phyloP scores from a whole-genome alignment of 2,329 filamentous ascomycete genomes.

The Knoxdaviesia proteae region DNA sequence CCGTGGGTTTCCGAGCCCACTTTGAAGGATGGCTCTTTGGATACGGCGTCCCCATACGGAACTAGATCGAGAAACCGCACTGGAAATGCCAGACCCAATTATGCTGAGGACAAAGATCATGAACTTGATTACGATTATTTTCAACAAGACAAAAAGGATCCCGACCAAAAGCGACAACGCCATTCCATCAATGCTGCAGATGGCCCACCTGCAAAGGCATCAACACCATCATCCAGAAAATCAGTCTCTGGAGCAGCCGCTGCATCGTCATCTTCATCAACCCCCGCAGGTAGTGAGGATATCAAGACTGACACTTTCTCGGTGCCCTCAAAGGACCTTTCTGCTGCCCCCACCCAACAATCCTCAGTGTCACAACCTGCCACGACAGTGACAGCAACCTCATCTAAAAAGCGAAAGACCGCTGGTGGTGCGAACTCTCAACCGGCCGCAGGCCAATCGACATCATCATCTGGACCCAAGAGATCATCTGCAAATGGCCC shows the following conservation, averaged over 20 bases:
- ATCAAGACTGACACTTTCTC: too few relatives aligned
- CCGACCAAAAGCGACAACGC: conserved; percentile 13
- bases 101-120: conserved; percentile 81
- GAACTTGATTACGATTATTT: conserved; percentile 71
- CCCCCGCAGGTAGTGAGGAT: too few relatives aligned
- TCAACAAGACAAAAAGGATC: conserved; percentile 31
- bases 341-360: not conserved
- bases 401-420: conserved; percentile 72
- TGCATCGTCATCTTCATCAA: too few relatives aligned
- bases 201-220: too few relatives aligned
- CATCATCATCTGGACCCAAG: not conserved
- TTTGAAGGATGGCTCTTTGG: conserved; percentile 25
- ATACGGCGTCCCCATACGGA: conserved; percentile 54
- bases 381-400: not conserved
- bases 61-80: conserved; percentile 83
- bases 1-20: conserved; percentile 18
- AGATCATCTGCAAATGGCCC: not conserved
- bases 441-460: conserved; percentile 1
- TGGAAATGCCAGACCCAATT: conserved; percentile 67
- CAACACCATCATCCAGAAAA: too few relatives aligned
- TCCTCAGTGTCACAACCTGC: not conserved
- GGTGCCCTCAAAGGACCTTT: too few relatives aligned
- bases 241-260: too few relatives aligned
- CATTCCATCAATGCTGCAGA: too few relatives aligned
- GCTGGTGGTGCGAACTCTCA: conserved; percentile 15